Evolutionary conservation across 164 flowering plant species (phyloP), one percentile per base, ranked within the genome.

Genomic region (Warburgia ugandensis): DNA sequence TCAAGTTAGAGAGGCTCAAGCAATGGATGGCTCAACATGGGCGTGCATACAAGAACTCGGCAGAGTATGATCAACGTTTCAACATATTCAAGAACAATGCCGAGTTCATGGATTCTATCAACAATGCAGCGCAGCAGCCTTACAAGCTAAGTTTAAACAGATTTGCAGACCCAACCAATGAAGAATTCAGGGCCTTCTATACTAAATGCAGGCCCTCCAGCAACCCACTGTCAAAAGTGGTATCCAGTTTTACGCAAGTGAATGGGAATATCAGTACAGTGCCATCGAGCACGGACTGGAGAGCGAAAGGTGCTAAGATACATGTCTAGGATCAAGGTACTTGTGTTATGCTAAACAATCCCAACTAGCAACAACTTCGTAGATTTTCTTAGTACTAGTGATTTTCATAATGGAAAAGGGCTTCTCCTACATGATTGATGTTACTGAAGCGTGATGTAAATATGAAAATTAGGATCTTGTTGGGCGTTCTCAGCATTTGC

Each of bases 11-110:
- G 33, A 69, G 80, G 67, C 75, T 66, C 33, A 53, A 72, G 17
- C 28, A 26, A 10, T 83, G 95, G 91, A 48, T 74, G 43, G 27
- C 22, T 5, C 49, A 20, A 13, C 23, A 79, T 32, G 57, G 68
- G 0, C 50, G 61, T 14, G 42, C 2, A 0, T 81, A 78, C 54
- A 16, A 35, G 6, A 45, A 45, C 14, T 42, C 40, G 16, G 60
- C 56, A 1, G 85, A 83, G 56, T 64, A 67, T 69, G 33, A 42
- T 6, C 12, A 31, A 22, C 72, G 87, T 0, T 78, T 81, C 38
- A 73, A 71, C 43, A 71, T 80, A 30, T 86, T 77, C 73, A 71
- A 70, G 51, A 41, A 73, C 12, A 80, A 81, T 56, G 59, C 76
- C 25, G 58, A 54, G 32, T 72, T 73, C 54, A 70, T 82, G 12